Conservation (phyloP, 306 rosid genomes). For the Trichosanthes truncata region DNA sequence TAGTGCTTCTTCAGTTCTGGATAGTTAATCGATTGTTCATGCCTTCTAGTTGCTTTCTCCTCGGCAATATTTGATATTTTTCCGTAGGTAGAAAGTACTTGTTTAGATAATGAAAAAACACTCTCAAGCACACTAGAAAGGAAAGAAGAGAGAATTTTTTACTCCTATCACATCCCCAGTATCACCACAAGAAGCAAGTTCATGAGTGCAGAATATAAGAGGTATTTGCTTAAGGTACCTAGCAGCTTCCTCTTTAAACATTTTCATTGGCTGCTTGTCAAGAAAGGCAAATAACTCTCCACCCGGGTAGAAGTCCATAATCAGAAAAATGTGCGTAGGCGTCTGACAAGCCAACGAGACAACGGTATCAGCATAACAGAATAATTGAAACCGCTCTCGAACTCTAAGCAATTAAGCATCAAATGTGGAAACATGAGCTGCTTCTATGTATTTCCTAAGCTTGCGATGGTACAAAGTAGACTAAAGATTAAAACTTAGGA, state of each 20-base stretch:
- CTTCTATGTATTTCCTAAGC: neutral
- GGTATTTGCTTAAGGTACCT: conserved; percentile 34
- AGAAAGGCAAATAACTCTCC: conserved; percentile 93
- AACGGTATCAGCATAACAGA: conserved; percentile 14
- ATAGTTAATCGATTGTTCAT: neutral
- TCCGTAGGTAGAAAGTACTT: neutral
- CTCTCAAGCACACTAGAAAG: neutral
- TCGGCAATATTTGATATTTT: neutral
- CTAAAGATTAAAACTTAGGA: neutral
- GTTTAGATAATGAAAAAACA: neutral
- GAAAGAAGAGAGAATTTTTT: neutral
- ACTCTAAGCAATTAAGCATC: neutral
- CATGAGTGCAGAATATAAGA: neutral
- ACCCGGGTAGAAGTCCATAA: conserved; percentile 79
- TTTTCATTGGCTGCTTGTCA: conserved; percentile 87
- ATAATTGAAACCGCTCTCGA: neutral
- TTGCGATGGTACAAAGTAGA: neutral
- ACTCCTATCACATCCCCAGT: neutral
- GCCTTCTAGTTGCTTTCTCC: neutral
- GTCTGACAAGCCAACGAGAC: conserved; percentile 50
- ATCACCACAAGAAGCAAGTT: neutral
- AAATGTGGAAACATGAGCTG: neutral
- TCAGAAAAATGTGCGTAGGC: conserved; percentile 80
- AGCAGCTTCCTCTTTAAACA: conserved; percentile 79
- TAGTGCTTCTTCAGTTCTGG: neutral